Evolutionary conservation across 768 basidiomycete genomes (phyloP), one percentile per base, ranked within the genome.

Genomic region (Phylloporus rhodoxanthus): DNA sequence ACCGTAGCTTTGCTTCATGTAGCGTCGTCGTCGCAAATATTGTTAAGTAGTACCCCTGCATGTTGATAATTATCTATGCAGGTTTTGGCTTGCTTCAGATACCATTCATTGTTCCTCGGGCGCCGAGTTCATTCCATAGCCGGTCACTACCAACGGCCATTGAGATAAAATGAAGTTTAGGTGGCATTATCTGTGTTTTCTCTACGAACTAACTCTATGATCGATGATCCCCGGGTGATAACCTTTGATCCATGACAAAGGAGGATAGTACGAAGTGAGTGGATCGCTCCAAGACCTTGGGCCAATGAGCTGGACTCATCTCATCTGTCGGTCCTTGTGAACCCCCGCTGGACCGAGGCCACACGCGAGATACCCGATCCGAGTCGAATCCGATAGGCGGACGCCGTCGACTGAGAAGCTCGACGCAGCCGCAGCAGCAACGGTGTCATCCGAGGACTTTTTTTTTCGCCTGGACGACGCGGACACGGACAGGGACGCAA

Each of bases 1-100:
- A 56, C 59, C 54, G 53, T 58, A 56, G 59, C 53, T 48, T 55
- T 48, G 61, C 59, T 63, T 57, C 56, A 68, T 68, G 60, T 60
- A 57, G 55, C 59, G 57, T 58, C 25, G 52, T 60, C 58, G 56
- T 58, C 56, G 58, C 60, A 59, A 55, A n/a, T n/a, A n/a, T 51
- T 50, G 54, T 62, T 21, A 21, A 52, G 40, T 52, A 53, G 23
- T 53, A 48, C 39, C 48, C 25, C 40, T 54, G 55, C 57, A 57
- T 19, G 43, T 29, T 51, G 52, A 51, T 51, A 47, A 44, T 39
- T 49, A 48, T 51, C 2, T 45, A 50, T 48, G 42, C 34, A 8
- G n/a, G 45, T 40, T 43, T 38, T 26, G 32, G 30, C 26, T 44
- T 30, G 29, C 29, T 30, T 30, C 29, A 30, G 15, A 33, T n/a